These are phyloP conservation scores for Pseudozyma hubeiensis DNA, from an alignment of 1,284 basidiomycete species.

Conservation along the genomic window DNA sequence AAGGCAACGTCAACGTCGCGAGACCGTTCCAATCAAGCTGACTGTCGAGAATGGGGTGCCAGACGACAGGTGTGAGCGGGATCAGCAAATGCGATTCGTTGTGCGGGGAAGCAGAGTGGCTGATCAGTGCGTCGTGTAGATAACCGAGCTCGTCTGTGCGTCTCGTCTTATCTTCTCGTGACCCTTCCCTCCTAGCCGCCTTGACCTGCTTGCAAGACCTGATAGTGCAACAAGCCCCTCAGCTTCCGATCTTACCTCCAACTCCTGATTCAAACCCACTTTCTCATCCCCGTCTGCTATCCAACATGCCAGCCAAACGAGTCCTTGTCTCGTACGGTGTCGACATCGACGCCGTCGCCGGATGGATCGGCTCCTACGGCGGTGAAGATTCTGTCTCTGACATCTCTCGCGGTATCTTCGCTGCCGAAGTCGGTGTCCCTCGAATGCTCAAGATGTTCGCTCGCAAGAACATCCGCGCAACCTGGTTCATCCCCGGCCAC, in stretches of 20 bases:
- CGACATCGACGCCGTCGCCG: constrained; percentile 38
- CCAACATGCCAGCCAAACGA: constrained; percentile 20
- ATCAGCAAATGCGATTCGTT: too few species aligned
- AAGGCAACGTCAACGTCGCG: too few species aligned
- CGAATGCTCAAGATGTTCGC: constrained; percentile 72
- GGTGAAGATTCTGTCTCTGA: constrained; percentile 77
- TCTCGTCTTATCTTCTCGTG: not conserved
- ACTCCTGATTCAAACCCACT: not conserved
- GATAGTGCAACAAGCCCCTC: too few species aligned
- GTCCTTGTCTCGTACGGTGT: constrained; percentile 35
- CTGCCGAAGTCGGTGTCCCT: constrained; percentile 75
- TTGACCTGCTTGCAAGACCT: too few species aligned
- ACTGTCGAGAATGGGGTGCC: too few species aligned
- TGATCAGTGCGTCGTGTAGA: not conserved
- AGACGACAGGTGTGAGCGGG: too few species aligned
- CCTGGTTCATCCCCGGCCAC: constrained; percentile 74
- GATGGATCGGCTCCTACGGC: constrained; percentile 77
- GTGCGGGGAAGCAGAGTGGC: too few species aligned
- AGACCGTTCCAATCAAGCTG: too few species aligned
- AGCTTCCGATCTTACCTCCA: too few species aligned
- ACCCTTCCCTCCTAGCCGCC: too few species aligned
- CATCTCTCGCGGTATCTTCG: constrained; percentile 77
- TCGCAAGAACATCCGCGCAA: constrained; percentile 79
- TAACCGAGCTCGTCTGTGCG: not conserved
- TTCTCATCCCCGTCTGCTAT: not conserved